Conservation (phyloP, 1,284 basidiomycete species). For the Trametes polyzona region DNA sequence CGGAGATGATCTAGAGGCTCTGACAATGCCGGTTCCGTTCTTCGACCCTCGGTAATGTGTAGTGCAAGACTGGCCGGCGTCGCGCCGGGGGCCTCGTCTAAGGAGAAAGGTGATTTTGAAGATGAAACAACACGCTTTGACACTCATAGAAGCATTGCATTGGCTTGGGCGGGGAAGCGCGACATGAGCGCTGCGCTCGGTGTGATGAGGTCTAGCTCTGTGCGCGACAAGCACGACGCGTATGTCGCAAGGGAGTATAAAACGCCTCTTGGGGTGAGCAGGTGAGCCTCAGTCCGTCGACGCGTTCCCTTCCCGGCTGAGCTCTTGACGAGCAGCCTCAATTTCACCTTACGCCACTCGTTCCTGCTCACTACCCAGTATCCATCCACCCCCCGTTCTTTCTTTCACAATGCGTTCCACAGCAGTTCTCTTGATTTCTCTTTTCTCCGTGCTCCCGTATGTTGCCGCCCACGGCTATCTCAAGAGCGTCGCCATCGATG, state of each 20-base stretch:
- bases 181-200: neutral
- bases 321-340: slow-evolving; percentile 19
- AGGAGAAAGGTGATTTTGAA: neutral
- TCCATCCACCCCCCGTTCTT: neutral
- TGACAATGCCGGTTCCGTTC: neutral
- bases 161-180: neutral
- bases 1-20: neutral
- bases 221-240: neutral
- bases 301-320: neutral
- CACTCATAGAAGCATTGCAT: neutral
- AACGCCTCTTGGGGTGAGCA: neutral
- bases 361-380: neutral
- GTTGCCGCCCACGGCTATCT: slow-evolving; percentile 28
- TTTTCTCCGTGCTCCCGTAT: slow-evolving; percentile 14
- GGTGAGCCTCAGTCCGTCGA: too few species aligned
- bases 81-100: neutral
- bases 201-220: too few species aligned
- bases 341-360: slow-evolving; percentile 10
- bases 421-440: slow-evolving; percentile 19
- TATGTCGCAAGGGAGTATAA: slow-evolving; percentile 2
- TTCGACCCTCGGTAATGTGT: neutral
- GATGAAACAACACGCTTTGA: neutral
- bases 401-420: slow-evolving; percentile 13
- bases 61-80: neutral
- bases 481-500: slow-evolving; percentile 27